Evolutionary conservation across 2,329 filamentous ascomycete genomes (phyloP).

Genomic region (Trichophyton simii): DNA sequence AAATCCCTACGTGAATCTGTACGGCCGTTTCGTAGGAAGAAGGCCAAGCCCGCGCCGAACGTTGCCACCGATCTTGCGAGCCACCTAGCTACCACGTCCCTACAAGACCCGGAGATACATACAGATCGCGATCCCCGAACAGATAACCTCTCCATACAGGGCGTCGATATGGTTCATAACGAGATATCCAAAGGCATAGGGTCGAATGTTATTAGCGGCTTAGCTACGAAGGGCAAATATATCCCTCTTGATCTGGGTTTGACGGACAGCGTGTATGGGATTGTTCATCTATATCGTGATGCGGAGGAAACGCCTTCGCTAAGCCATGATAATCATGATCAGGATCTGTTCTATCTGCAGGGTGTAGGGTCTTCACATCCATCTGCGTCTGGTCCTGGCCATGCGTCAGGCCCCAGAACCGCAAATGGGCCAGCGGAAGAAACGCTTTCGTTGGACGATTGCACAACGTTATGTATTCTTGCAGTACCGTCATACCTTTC

Average conservation of each 20-base stretch:
- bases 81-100: background rate
- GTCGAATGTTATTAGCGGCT: constrained; percentile 45
- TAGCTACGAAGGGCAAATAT: constrained; percentile 72
- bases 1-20: constrained; percentile 11
- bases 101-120: background rate
- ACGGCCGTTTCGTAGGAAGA: constrained; percentile 10
- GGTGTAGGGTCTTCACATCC: constrained; percentile 12
- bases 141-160: constrained; percentile 67
- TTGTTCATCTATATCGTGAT: constrained; percentile 89
- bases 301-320: constrained; percentile 57
- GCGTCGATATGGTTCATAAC: constrained; percentile 57
- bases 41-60: background rate
- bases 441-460: constrained; percentile 42
- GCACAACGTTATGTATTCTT: constrained; percentile 81
- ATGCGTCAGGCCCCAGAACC: too few relatives aligned
- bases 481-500: constrained; percentile 91
- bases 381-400: too few relatives aligned
- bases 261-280: constrained; percentile 76
- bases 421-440: background rate
- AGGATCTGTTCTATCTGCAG: constrained; percentile 33
- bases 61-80: background rate
- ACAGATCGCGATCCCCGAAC: constrained; percentile 48
- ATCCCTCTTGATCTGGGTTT: constrained; percentile 56
- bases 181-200: constrained; percentile 38
- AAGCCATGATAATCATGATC: constrained; percentile 27